Evolutionary conservation across 2,329 filamentous ascomycete genomes (phyloP), one percentile per base, ranked within the genome.

Genomic region (Waltergamsia citrina): DNA sequence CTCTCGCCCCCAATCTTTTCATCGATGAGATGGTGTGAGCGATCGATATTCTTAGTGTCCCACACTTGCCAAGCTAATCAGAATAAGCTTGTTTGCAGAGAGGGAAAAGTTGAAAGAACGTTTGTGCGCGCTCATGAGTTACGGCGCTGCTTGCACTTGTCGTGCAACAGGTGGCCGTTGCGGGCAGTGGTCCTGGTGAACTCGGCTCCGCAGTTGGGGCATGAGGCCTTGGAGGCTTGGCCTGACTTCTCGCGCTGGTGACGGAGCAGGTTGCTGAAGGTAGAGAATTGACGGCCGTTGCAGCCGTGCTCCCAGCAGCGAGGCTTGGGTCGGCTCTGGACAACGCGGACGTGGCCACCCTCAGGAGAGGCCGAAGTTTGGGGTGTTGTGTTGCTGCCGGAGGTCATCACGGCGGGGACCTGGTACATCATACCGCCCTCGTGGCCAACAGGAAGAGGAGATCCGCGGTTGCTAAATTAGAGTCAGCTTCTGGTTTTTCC

Each of bases 271-370:
- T 95, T 95, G 71, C 87, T 94, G 54, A 95, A 95, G 4, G 90
- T 95, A 14, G 86, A 94, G 52, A 96, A 96, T 50, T 94, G 85
- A 20, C 88, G 79, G 15, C 90, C 90, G 49, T 95, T 94, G 66
- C 90, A 96, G 9, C 88, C 90, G 51, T 96, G 90, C 40, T 95
- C 90, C 85, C 85, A 96, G 59, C 90, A 95, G 54, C 94, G 86
- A 29, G 88, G 87, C 61, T 94, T 94, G n/a, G 86, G 86, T 43
- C 84, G 74, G 46, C 77, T 79, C 54, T 83, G 81, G 14, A 87
- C 69, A 12, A 87, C 75, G 38, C 83, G 71, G 25, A 85, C 77
- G 43, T 76, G 63, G 28, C 63, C 53, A 24, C 57, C 54, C 61
- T 29, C 26, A 28, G 34, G 12, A 14, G 36, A 32, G 25, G 29